phyloP scores from a whole-genome alignment of 2,329 filamentous ascomycete species.

The Neophaeococcomyces aloes region DNA sequence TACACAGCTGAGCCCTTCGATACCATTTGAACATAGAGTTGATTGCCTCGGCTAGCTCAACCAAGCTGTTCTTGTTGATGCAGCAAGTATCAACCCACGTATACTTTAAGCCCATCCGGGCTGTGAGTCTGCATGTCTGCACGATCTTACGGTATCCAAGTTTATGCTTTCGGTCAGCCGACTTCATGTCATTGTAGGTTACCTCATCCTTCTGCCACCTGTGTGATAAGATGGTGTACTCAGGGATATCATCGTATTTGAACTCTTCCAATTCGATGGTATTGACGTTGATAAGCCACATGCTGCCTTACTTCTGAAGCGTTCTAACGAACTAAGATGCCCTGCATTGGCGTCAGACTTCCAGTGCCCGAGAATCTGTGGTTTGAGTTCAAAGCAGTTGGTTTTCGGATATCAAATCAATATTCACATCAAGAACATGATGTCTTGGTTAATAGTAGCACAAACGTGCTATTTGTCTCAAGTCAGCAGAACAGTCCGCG shows the following conservation, averaged over 20 bases:
- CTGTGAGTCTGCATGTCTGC: constrained; percentile 9
- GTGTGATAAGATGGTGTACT: constrained; percentile 23
- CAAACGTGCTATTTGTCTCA: too few species aligned
- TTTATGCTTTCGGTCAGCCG: not conserved
- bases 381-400: too few species aligned
- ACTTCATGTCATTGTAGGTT: constrained; percentile 25
- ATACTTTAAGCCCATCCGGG: constrained; percentile 8
- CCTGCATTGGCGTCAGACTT: too few species aligned
- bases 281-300: constrained; percentile 5
- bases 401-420: too few species aligned
- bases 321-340: too few species aligned
- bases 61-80: constrained; percentile 19
- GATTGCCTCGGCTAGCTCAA: constrained; percentile 17
- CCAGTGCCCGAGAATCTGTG: too few species aligned
- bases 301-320: too few species aligned
- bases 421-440: too few species aligned
- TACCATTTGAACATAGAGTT: constrained; percentile 23
- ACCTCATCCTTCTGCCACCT: constrained; percentile 23
- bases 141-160: constrained; percentile 9
- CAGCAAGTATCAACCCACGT: constrained; percentile 15
- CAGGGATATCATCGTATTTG: not conserved
- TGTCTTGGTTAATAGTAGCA: too few species aligned
- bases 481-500: too few species aligned
- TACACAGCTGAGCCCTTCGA: constrained; percentile 9
- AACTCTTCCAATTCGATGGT: constrained; percentile 7